Evolutionary conservation across 805 yeast genomes (phyloP).

Genomic region (Suhomyces vadensis): DNA sequence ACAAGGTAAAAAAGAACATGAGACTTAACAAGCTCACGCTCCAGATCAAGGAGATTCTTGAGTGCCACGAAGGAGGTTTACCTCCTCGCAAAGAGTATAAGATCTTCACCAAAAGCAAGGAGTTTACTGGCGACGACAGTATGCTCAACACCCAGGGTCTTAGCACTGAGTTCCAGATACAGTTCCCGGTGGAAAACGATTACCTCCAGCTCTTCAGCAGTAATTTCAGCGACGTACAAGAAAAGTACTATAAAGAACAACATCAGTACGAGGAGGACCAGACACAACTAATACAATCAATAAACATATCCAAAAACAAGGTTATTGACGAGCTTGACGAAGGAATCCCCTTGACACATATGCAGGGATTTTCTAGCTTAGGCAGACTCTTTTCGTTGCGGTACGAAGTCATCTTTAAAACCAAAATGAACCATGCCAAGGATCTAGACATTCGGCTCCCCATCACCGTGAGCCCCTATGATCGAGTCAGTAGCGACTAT

Average conservation of each 20-base stretch:
- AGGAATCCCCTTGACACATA: slow-evolving; percentile 46
- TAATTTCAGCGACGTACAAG: not conserved
- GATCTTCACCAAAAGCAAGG: slow-evolving; percentile 34
- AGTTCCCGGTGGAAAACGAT: slow-evolving; percentile 39
- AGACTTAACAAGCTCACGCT: slow-evolving; percentile 47
- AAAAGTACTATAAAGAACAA: not conserved
- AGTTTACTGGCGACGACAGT: slow-evolving; percentile 20
- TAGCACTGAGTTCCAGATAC: slow-evolving; percentile 22
- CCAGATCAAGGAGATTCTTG: slow-evolving; percentile 55
- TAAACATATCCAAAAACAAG: slow-evolving; percentile 23
- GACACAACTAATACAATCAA: slow-evolving; percentile 13
- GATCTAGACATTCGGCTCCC: slow-evolving; percentile 53
- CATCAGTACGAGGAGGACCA: slow-evolving; percentile 10
- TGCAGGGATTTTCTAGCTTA: slow-evolving; percentile 51
- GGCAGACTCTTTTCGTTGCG: slow-evolving; percentile 54
- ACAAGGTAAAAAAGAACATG: slow-evolving; percentile 30
- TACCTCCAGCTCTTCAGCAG: slow-evolving; percentile 27
- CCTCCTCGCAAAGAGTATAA: slow-evolving; percentile 49
- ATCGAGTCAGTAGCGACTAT: slow-evolving; percentile 47
- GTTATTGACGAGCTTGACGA: slow-evolving; percentile 30
- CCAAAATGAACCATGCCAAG: slow-evolving; percentile 50
- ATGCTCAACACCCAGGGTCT: slow-evolving; percentile 30
- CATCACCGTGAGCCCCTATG: slow-evolving; percentile 55
- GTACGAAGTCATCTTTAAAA: slow-evolving; percentile 51
- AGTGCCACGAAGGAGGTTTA: slow-evolving; percentile 52